Evolutionary conservation across 1,284 basidiomycete species (phyloP), one percentile per base, ranked within the genome.

Genomic region (Fistulina hepatica): DNA sequence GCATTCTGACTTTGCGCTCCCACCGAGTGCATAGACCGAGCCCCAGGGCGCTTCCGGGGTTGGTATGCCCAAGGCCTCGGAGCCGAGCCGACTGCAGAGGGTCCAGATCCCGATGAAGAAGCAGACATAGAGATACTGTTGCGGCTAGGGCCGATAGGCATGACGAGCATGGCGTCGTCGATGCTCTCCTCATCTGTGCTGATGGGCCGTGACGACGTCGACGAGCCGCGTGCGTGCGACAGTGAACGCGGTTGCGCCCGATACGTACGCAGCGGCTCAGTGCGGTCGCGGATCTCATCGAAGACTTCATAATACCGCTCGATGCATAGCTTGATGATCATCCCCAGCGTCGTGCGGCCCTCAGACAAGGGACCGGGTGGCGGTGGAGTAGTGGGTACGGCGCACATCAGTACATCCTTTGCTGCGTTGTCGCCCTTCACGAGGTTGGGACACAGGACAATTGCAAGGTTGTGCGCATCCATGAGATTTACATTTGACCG

Each of bases 231-330:
- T 44, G 37, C 9, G 49, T 45, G 49, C n/a, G 53, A 58, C n/a
- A 58, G 59, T 13, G 6, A 37, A 11, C 34, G 28, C 36, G 3
- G 21, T 16, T 35, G 34, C 36, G 22, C n/a, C 30, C 20, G 36
- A 20, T 22, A 24, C 11, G 10, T 26, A 30, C 2, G 37, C 30
- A 13, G 73, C 46, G 2, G 76, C 48, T 84, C 81, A 39, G 65
- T 69, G 13, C 75, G 69, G 56, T 85, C 84, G 41, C 55, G 59
- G 13, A 79, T 58, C 47, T 88, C 81, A 50, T 89, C 84, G 51
- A 90, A 90, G 22, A 90, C 64, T 53, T 90, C 86, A 54, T 81
- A 88, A 54, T 88, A 90, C 30, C 73, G 70, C 49, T 82, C 71
- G 40, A 90, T 86, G 56, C 82, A 88, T 24, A 84, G 59, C 50